Evolutionary conservation across 768 basidiomycete species (phyloP).

Genomic region (Phaeolepiota aurea): DNA sequence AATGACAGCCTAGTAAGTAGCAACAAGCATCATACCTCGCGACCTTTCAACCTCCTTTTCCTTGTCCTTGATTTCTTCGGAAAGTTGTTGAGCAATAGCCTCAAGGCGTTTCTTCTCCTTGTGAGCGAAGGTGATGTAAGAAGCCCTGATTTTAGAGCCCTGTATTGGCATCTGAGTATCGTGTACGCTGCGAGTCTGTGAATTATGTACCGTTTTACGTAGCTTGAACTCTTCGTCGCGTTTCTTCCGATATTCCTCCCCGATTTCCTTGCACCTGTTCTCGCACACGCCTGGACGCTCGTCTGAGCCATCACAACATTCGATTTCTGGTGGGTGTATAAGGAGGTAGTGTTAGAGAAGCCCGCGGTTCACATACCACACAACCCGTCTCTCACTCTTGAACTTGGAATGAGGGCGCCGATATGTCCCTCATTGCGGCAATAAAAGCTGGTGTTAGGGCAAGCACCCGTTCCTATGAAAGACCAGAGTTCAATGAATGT

Average conservation of each 20-base stretch:
- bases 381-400: slow-evolving; percentile 85
- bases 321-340: slow-evolving; percentile 47
- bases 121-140: slow-evolving; percentile 80
- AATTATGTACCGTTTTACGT: slow-evolving; percentile 59
- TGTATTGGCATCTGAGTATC: slow-evolving; percentile 17
- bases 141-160: slow-evolving; percentile 87
- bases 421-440: slow-evolving; percentile 87
- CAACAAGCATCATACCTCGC: slow-evolving; percentile 39
- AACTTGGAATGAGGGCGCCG: slow-evolving; percentile 68
- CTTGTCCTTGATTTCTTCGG: slow-evolving; percentile 49
- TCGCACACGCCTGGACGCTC: slow-evolving; percentile 76
- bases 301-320: slow-evolving; percentile 96
- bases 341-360: too few species aligned
- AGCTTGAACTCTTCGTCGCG: slow-evolving; percentile 70
- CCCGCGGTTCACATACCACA: slow-evolving; percentile 90
- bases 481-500: slow-evolving; percentile 5
- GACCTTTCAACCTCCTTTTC: slow-evolving; percentile 70
- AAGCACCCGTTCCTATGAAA: slow-evolving; percentile 78
- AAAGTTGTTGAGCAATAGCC: slow-evolving; percentile 41
- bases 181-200: not conserved
- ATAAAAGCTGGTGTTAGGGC: slow-evolving; percentile 67
- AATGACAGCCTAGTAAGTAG: not conserved
- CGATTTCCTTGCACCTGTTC: slow-evolving; percentile 70
- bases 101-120: slow-evolving; percentile 87
- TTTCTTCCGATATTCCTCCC: slow-evolving; percentile 58